These are phyloP conservation scores for Coprinellus micaceus DNA, from an alignment of 768 basidiomycete species.

Conservation along the genomic window DNA sequence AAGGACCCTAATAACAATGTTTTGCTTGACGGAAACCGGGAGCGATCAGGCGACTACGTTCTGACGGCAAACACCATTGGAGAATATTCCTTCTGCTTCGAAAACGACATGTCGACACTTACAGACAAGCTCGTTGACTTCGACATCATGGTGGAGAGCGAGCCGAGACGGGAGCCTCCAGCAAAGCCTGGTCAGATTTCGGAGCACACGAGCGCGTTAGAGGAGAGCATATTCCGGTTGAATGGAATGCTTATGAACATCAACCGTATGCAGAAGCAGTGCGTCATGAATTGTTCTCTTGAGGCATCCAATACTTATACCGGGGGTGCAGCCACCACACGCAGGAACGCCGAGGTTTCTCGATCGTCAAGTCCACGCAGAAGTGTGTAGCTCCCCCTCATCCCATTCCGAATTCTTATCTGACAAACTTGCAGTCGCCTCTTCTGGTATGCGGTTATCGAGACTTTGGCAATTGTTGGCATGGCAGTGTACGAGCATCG, in stretches of 20 bases:
- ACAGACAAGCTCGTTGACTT: conserved; percentile 94
- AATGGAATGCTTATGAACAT: conserved; percentile 85
- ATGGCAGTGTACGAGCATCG: conserved; percentile 77
- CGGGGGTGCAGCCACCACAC: conserved; percentile 75
- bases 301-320: background rate
- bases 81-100: conserved; percentile 95
- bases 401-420: background rate
- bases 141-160: conserved; percentile 98
- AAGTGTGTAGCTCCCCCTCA: conserved; percentile 43
- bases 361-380: conserved; percentile 85
- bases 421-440: conserved; percentile 54
- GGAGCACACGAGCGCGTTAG: conserved; percentile 89
- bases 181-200: conserved; percentile 84
- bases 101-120: conserved; percentile 94
- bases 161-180: conserved; percentile 85
- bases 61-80: conserved; percentile 90
- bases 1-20: conserved; percentile 89
- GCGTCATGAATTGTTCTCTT: conserved; percentile 28
- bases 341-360: conserved; percentile 90
- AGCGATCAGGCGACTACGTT: conserved; percentile 96
- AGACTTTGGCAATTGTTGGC: conserved; percentile 70
- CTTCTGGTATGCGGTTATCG: conserved; percentile 90
- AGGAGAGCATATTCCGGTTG: conserved; percentile 93
- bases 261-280: conserved; percentile 93
- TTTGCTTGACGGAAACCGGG: conserved; percentile 81